Evolutionary conservation across 148 eudicot species (phyloP).

Genomic region (Chenopodium quinoa): DNA sequence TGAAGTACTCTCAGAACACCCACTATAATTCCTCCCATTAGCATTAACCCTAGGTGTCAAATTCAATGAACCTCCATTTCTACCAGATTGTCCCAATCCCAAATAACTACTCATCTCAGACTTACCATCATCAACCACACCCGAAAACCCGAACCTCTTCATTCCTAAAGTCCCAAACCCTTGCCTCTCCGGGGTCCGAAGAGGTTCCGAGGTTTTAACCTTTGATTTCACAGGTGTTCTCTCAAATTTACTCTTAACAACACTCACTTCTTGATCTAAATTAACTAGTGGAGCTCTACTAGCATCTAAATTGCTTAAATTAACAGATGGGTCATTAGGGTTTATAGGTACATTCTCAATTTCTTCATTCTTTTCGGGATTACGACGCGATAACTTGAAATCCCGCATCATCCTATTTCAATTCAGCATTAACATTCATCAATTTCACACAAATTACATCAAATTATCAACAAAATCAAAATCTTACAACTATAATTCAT

Average conservation of each 20-base stretch:
- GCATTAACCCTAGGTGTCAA: conserved; percentile 41
- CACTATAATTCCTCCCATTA: too few species aligned
- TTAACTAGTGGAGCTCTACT: conserved; percentile 47
- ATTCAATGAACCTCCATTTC: conserved; percentile 31
- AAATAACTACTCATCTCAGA: conserved; percentile 22
- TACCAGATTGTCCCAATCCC: conserved; percentile 25
- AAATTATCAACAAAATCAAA: not conserved
- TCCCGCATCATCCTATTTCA: conserved; percentile 62
- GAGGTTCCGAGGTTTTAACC: conserved; percentile 35
- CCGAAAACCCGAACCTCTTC: conserved; percentile 58
- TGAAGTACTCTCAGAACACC: conserved; percentile 47
- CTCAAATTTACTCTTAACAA: conserved; percentile 29
- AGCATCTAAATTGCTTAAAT: conserved; percentile 31
- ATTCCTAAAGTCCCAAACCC: conserved; percentile 31
- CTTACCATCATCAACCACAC: conserved; percentile 33
- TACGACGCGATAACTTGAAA: conserved; percentile 49
- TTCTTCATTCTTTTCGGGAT: conserved; percentile 57
- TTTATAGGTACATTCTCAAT: conserved; percentile 68
- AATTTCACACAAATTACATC: not conserved
- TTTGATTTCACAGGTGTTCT: conserved; percentile 71
- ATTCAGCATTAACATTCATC: not conserved
- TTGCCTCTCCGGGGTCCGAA: conserved; percentile 71
- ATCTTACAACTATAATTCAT: not conserved
- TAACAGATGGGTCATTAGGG: conserved; percentile 35
- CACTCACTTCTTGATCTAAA: conserved; percentile 40